Evolutionary conservation across 495 filamentous ascomycete species (phyloP).

Genomic region (Aspergillus sparsus): DNA sequence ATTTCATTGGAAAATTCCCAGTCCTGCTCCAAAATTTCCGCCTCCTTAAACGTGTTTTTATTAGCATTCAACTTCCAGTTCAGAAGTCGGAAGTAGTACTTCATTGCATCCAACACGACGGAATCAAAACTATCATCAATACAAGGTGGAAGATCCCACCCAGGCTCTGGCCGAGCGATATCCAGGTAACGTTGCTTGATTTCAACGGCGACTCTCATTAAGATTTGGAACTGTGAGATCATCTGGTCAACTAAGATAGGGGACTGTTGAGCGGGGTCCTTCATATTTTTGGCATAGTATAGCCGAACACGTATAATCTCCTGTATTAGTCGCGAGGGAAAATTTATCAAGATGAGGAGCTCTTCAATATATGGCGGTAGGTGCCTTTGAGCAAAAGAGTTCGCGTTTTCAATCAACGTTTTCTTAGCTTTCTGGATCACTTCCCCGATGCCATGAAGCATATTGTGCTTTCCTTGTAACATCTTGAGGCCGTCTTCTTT

Average conservation of each 20-base stretch:
- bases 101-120: conserved; percentile 93
- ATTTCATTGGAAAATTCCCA: conserved; percentile 96
- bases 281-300: conserved; percentile 92
- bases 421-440: conserved; percentile 93
- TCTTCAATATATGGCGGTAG: conserved; percentile 97
- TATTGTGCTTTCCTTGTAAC: conserved; percentile 77
- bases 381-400: conserved; percentile 84
- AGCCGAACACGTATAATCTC: conserved; percentile 93
- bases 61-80: conserved; percentile 97
- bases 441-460: conserved; percentile 76
- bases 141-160: conserved; percentile 94
- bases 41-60: conserved; percentile 99
- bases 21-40: conserved; percentile 94
- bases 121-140: conserved; percentile 95
- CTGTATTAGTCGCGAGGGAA: conserved; percentile 91
- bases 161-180: conserved; percentile 82
- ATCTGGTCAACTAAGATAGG: conserved; percentile 93
- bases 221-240: conserved; percentile 92
- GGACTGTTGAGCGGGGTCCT: conserved; percentile 81
- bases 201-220: conserved; percentile 84
- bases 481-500: conserved; percentile 95
- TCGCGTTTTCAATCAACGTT: conserved; percentile 84
- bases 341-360: conserved; percentile 91
- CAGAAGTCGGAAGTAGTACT: conserved; percentile 95
- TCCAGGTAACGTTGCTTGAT: conserved; percentile 88